Evolutionary conservation across 768 basidiomycete genomes (phyloP).

Genomic region (Rickenella mellea): DNA sequence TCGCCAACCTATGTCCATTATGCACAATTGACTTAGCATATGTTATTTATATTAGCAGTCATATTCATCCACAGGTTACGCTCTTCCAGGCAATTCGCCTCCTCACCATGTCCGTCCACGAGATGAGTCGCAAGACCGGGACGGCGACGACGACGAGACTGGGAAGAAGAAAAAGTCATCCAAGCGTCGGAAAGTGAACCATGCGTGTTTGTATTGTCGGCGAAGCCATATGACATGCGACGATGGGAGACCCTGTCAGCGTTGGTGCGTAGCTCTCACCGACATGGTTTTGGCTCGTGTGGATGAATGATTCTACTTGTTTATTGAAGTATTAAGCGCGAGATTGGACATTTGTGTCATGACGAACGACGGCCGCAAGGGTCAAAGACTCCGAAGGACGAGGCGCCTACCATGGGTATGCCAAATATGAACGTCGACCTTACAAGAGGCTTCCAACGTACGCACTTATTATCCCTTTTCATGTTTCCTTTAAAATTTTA

Average conservation of each 20-base stretch:
- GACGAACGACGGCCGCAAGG: constrained; percentile 48
- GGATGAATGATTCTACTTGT: background rate
- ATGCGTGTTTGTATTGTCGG: constrained; percentile 90
- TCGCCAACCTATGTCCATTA: no score
- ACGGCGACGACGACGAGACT: constrained; percentile 23
- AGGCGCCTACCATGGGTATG: background rate
- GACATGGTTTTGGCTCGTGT: constrained; percentile 1
- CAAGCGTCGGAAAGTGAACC: constrained; percentile 80
- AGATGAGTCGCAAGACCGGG: no score
- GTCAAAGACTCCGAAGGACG: background rate
- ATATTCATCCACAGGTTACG: no score
- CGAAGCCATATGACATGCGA: constrained; percentile 91
- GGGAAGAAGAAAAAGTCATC: constrained; percentile 33
- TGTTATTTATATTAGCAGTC: no score
- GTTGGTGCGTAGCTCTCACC: constrained; percentile 55
- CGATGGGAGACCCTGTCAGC: constrained; percentile 82
- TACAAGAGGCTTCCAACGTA: background rate
- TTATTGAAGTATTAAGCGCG: constrained; percentile 74
- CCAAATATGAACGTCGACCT: background rate
- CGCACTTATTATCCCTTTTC: no score
- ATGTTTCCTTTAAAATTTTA: constrained; percentile 10
- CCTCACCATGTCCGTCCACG: no score
- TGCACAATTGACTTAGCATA: no score
- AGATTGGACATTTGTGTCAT: constrained; percentile 90
- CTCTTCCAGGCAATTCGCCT: no score